phyloP scores from a whole-genome alignment of 345 rosid genomes.

The Eucalyptus sp. region DNA sequence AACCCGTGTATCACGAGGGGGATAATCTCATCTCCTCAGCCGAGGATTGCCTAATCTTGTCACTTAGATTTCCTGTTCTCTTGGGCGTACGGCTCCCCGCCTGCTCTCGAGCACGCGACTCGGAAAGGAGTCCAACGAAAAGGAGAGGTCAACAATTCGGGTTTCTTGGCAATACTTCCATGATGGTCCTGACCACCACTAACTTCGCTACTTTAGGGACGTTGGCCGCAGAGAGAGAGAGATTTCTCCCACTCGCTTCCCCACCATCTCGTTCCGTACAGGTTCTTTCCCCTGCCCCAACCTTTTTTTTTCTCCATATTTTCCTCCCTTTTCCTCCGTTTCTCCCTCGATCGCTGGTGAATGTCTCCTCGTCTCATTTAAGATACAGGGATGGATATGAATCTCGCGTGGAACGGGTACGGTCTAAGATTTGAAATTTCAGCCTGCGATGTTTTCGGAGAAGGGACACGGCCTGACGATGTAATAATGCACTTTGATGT shows the following conservation, averaged over 20 bases:
- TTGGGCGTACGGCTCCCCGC: background rate
- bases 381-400: too few relatives aligned
- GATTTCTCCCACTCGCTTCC: background rate
- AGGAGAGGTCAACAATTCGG: background rate
- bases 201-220: background rate
- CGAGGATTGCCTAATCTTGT: background rate
- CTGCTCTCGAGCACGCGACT: background rate
- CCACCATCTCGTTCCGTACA: background rate
- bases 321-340: background rate
- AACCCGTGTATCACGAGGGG: background rate
- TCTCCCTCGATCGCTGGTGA: background rate
- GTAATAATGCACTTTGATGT: background rate
- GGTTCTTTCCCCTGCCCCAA: too few relatives aligned
- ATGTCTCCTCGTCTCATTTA: background rate
- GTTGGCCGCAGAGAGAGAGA: background rate
- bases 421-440: too few relatives aligned
- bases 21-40: background rate
- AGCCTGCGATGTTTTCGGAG: background rate
- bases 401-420: background rate
- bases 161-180: background rate
- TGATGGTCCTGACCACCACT: background rate
- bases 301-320: background rate
- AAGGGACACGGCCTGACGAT: background rate
- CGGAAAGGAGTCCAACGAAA: background rate
- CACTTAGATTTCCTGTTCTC: background rate